Base-by-base conservation (phyloP, 2,329 filamentous ascomycete genomes). In the Aspergillus sp. region DNA sequence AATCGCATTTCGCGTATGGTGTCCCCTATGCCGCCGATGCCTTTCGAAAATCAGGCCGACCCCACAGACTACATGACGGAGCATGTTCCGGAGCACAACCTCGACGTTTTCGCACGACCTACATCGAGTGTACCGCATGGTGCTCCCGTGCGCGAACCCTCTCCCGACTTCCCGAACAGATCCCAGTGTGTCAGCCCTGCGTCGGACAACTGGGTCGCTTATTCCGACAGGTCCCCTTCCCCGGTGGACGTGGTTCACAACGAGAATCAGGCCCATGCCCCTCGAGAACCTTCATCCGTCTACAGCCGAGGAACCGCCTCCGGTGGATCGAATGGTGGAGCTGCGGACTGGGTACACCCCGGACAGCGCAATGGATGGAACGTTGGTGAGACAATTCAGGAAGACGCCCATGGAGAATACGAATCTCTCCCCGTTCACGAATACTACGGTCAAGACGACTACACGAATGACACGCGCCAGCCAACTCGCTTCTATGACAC, bases 161-260 rank as follows among this genome's bases (percentile, higher is more conserved):
- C 70, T 49, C 67, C 68, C 12, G 66, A 67, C 18, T 58, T 67
- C 24, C 70, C 71, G 11, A 68, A 68, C 45, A 65, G 71, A 52
- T 68, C 69, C 26, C 69, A 74, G 31, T 72, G 70, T 26, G 72
- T 72, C 10, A 78, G 75, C 51, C 73, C 72, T 6, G 63, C 71
- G 20, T 77, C 76, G 11, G 73, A 71, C 14, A 80, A 80, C 49
- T 80, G 78, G 78, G 69, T 78, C 45, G 69, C 69, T 2, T 76
- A 78, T 57, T 68, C 73, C 2, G 77, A 75, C 2, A 68, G 71
- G 7, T 67, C 71, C 29, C 63, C 66, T 6, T 74, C 74, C 5
- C 72, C 73, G 5, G 59, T 57, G n/a, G 60, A 65, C 3, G 67
- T 71, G 6, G 32, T 26, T 4, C 61, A 67, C 9, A 62, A 69